These are phyloP conservation scores for Hyphopichia wangnamkhiaoensis DNA, from an alignment of 1,139 yeast genomes.

Conservation along the genomic window DNA sequence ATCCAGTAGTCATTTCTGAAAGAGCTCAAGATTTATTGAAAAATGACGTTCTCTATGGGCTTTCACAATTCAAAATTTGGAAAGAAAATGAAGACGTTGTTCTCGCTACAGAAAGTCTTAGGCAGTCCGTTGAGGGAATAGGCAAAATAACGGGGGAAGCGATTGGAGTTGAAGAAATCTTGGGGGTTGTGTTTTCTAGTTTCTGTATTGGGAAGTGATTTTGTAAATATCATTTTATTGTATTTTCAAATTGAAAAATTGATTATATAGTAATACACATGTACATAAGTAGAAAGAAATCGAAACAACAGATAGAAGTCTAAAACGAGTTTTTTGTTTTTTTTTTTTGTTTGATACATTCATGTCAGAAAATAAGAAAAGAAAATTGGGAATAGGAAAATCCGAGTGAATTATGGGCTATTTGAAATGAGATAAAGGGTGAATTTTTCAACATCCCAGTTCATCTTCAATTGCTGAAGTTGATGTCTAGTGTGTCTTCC, in stretches of 20 bases:
- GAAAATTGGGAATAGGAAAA: too few relatives aligned
- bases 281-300: too few relatives aligned
- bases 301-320: too few relatives aligned
- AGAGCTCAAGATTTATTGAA: conserved; percentile 72
- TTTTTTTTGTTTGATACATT: too few relatives aligned
- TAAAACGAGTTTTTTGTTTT: too few relatives aligned
- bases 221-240: too few relatives aligned
- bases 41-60: conserved; percentile 74
- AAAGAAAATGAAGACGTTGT: conserved; percentile 69
- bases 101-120: conserved; percentile 75
- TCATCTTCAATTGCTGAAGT: conserved; percentile 46
- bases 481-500: conserved; percentile 53
- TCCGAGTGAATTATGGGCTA: conserved; percentile 12
- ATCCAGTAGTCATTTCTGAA: conserved; percentile 70
- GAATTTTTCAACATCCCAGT: conserved; percentile 50
- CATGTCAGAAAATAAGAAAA: too few relatives aligned
- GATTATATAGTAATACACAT: conserved; percentile 4
- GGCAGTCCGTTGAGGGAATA: conserved; percentile 78
- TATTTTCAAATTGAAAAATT: not conserved
- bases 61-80: conserved; percentile 57
- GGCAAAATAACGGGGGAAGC: conserved; percentile 91
- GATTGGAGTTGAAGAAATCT: conserved; percentile 84
- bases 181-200: conserved; percentile 87
- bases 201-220: conserved; percentile 88
- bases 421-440: conserved; percentile 33